A percentile compares a stretch with the other conserved stretches of the same genome.
phyloP scores from a whole-genome alignment of 257 asterid species.

The Fraxinus pennsylvanica region DNA sequence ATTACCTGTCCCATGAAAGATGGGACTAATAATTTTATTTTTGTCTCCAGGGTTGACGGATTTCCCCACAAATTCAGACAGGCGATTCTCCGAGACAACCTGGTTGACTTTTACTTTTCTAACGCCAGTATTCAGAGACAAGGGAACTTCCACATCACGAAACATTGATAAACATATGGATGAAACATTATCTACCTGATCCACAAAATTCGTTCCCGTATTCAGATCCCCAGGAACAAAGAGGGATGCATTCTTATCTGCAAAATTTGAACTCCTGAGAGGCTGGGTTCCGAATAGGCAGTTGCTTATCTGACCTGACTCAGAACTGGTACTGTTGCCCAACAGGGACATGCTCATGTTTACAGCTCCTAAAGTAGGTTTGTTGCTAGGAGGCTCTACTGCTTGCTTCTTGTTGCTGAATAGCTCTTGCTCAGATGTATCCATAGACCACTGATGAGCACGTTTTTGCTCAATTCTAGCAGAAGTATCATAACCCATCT shows the following conservation, averaged over 20 bases:
- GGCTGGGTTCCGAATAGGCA: conserved; percentile 38
- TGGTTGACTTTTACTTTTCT: conserved; percentile 41
- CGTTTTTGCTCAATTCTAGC: conserved; percentile 55
- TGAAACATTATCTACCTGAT: conserved; percentile 37
- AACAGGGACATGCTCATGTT: conserved; percentile 39
- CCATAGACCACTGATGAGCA: conserved; percentile 44
- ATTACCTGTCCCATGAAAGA: conserved; percentile 28
- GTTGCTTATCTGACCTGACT: conserved; percentile 35
- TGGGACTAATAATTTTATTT: conserved; percentile 27
- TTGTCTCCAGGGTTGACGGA: conserved; percentile 30
- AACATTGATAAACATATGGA: conserved; percentile 43
- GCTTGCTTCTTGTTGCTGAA: conserved; percentile 63
- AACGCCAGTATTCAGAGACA: conserved; percentile 38
- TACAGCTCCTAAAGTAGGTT: conserved; percentile 34
- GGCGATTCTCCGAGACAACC: conserved; percentile 36
- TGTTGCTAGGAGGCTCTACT: conserved; percentile 37
- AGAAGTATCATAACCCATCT: conserved; percentile 38
- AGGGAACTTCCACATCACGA: conserved; percentile 40
- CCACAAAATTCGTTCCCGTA: conserved; percentile 29
- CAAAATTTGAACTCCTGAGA: conserved; percentile 32
- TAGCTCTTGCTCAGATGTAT: conserved; percentile 44
- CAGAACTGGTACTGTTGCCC: conserved; percentile 41
- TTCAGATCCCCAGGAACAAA: conserved; percentile 30
- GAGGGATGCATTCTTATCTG: conserved; percentile 32
- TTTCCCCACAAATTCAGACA: conserved; percentile 38